phyloP scores from a whole-genome alignment of 306 rosid species.

The Vachellia collinsii region DNA sequence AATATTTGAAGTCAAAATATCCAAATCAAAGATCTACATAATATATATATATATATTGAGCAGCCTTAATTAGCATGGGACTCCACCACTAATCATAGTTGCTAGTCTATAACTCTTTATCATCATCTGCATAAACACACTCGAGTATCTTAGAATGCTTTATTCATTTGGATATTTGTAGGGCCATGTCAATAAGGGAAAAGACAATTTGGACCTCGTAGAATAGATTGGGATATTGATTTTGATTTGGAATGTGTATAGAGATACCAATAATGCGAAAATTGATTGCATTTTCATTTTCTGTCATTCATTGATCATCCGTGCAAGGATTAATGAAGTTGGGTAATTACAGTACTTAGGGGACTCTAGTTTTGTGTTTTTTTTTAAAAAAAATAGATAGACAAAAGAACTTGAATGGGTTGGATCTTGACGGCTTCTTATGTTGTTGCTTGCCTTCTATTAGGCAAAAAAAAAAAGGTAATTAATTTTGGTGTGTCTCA shows the following conservation, averaged over 20 bases:
- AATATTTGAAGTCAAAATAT: background rate
- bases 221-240: background rate
- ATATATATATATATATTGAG: background rate
- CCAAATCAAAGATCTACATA: background rate
- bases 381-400: background rate
- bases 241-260: background rate
- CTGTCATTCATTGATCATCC: background rate
- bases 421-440: background rate
- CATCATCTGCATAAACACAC: background rate
- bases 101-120: background rate
- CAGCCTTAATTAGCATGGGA: background rate
- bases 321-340: background rate
- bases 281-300: background rate
- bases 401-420: background rate
- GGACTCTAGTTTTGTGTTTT: background rate
- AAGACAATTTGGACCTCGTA: background rate
- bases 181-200: background rate
- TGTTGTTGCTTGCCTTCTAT: no score
- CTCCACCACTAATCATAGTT: background rate
- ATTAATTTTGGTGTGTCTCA: no score
- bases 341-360: background rate
- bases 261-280: background rate
- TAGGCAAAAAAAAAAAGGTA: no score
- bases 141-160: background rate
- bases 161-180: slow-evolving; percentile 2